Base-by-base conservation (phyloP, 2,329 filamentous ascomycete species). In the Macrophomina pseudophaseolina region DNA sequence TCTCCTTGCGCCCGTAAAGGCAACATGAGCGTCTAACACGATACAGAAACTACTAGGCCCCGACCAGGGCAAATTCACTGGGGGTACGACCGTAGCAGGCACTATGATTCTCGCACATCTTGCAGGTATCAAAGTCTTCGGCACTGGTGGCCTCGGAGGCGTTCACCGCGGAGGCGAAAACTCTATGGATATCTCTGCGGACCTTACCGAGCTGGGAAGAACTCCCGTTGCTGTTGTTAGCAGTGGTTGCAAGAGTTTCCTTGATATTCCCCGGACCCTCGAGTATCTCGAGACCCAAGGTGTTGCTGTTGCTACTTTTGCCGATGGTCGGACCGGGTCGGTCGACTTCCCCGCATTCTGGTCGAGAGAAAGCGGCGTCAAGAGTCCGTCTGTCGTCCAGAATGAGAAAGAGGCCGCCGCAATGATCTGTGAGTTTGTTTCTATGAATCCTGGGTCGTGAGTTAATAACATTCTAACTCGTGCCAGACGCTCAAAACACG, bases 271-370 rank as follows among this genome's bases (percentile, higher is more conserved):
- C 2, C 86, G 92, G 63, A 99, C 95, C 0, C 84, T 99, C 5
- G 95, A 99, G 81, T 90, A 88, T 72, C 82, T 91, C 3, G 88
- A 91, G 74, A 91, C 88, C 0, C 85, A 90, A 74, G 91, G 91
- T 9, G 93, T 93, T 28, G 86, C 90, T 44, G 93, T 97, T 0
- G 91, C 89, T 3, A 98, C 95, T 2, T 99, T 98, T 81, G 90
- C 93, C 30, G 92, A 97, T 78, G 92, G 91, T 1, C 86, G 92
- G 44, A 79, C 81, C 32, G 90, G 88, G 1, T 80, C 85, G 5
- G 86, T 97, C 48, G 91, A 97, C 72, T 95, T 98, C 73, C 95
- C 95, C 1, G 93, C 92, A 0, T 99, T 99, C 78, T 99, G 92
- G 86, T 92, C 91, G 0, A 84, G 94, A 48, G 92, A 97, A 49